Percentiles rank a stretch among this genome's conserved stretches.
Conservation (phyloP, 441 rosid species). For the Adansonia rubrostipa region DNA sequence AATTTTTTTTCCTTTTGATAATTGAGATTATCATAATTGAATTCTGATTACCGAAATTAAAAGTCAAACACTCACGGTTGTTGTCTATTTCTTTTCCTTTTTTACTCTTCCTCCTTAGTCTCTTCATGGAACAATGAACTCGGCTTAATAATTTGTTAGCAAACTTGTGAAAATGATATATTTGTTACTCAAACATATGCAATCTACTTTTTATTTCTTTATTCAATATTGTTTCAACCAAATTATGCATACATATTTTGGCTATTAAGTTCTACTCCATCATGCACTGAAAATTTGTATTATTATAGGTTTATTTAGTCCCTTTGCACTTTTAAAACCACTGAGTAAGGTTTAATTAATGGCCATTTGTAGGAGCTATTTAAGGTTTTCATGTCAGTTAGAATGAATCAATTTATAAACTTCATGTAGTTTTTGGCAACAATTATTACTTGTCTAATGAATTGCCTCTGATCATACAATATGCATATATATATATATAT, state of each 20-base stretch:
- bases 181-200: background rate
- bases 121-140: background rate
- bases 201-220: background rate
- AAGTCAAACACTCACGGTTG: too few species aligned
- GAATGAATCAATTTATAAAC: background rate
- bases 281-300: background rate
- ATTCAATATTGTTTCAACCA: background rate
- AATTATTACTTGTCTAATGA: background rate
- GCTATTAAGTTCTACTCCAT: background rate
- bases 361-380: background rate
- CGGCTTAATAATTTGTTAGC: background rate
- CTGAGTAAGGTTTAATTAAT: background rate
- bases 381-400: background rate
- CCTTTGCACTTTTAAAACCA: background rate
- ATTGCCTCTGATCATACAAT: background rate
- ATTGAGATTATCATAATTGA: background rate
- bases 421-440: background rate
- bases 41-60: too few species aligned
- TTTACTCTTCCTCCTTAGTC: background rate
- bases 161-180: background rate
- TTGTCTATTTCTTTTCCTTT: background rate
- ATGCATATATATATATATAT: background rate
- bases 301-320: background rate
- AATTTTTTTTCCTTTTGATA: too few species aligned
- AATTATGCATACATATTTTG: background rate